Evolutionary conservation across 495 filamentous ascomycete species (phyloP).

Genomic region (Letharia columbiana): DNA sequence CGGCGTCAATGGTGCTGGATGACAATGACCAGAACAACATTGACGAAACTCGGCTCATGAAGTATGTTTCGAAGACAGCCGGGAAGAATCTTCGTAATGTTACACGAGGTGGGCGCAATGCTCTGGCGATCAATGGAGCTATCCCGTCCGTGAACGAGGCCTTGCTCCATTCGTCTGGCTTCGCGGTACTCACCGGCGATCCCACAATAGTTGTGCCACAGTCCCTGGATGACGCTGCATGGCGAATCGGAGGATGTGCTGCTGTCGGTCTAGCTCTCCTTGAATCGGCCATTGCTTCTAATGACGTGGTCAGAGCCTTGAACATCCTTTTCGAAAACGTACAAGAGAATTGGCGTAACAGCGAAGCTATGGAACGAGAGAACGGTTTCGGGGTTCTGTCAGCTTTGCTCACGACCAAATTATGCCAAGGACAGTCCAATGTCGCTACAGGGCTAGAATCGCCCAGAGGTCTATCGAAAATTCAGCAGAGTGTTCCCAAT

Average conservation of each 20-base stretch:
- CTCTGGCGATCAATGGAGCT: slow-evolving; percentile 80
- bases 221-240: slow-evolving; percentile 82
- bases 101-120: slow-evolving; percentile 63
- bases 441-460: slow-evolving; percentile 4
- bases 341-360: slow-evolving; percentile 88
- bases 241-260: slow-evolving; percentile 81
- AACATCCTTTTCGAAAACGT: slow-evolving; percentile 77
- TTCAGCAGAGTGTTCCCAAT: slow-evolving; percentile 31
- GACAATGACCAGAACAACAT: slow-evolving; percentile 60
- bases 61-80: slow-evolving; percentile 65
- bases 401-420: slow-evolving; percentile 64
- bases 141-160: slow-evolving; percentile 86
- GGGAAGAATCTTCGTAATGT: slow-evolving; percentile 61
- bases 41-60: slow-evolving; percentile 65
- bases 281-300: slow-evolving; percentile 59
- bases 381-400: slow-evolving; percentile 89
- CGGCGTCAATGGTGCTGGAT: slow-evolving; percentile 67
- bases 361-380: slow-evolving; percentile 94
- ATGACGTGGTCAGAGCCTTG: slow-evolving; percentile 65
- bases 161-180: slow-evolving; percentile 63
- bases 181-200: slow-evolving; percentile 72
- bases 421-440: slow-evolving; percentile 35
- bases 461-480: slow-evolving; percentile 14
- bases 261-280: slow-evolving; percentile 76
- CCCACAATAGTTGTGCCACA: slow-evolving; percentile 74